Evolutionary conservation across 2,329 filamentous ascomycete species (phyloP), one percentile per base, ranked within the genome.

Genomic region (Cytospora schulzeri): DNA sequence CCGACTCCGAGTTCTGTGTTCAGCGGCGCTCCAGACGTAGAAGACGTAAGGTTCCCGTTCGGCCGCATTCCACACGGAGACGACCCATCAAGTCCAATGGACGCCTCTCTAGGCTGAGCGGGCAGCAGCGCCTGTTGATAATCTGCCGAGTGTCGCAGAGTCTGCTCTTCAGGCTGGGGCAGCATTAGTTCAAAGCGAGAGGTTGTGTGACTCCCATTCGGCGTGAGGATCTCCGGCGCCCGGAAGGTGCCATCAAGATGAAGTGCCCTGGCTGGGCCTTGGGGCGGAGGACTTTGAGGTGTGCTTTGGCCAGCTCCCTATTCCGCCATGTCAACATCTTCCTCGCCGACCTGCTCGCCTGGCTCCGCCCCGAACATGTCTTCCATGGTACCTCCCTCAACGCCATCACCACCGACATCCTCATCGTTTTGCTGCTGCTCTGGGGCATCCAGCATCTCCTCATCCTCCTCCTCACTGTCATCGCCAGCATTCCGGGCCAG

Each of bases 381-480:
- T 28, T 81, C 84, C 79, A 85, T 83, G 6, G 75, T 76, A 14
- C 75, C 75, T 58, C 87, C 85, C 72, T 86, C 80, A 68, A 81
- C 79, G 12, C 78, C 81, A 55, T 83, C 81, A 8, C 77, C 80
- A 17, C 77, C 78, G 12, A 77, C 75, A 61, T 80, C 78, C 55
- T 80, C 80, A 15, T 72, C 68, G 22, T 74, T 71, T 63, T 67
- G 70, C 65, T 68, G 70, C 6, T 73, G 74, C 58, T 82, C 80
- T 80, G 85, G 84, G 15, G 79, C 81, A 66, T 83, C 81, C 45
- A 73, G 73, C 67, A 74, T 74, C 45, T 74, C 73, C 55, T 77
- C 76, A 38, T 79, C 80, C 19, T 79, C 78, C 1, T 76, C 78
- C 6, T 71, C 73, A 17, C 73, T 75, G 14, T 76, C 78, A 1